These are phyloP conservation scores for Vigna hirtella DNA, from an alignment of 306 rosid genomes.

Conservation along the genomic window DNA sequence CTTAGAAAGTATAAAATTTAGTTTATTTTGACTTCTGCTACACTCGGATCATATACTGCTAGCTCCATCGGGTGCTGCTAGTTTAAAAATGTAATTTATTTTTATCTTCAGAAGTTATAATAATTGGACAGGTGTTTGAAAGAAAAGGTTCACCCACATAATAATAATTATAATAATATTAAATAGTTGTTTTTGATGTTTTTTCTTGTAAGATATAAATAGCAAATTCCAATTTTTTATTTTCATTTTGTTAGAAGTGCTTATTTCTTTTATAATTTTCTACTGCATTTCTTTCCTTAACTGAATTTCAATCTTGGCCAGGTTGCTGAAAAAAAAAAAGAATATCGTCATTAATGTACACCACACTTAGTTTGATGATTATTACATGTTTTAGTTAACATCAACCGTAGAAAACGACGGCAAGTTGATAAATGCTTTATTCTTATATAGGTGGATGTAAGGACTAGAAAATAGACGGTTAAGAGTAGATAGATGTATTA, in stretches of 20 bases:
- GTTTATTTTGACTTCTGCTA: background rate
- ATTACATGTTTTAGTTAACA: too few relatives aligned
- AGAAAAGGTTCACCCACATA: background rate
- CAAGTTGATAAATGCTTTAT: background rate
- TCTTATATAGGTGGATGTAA: background rate
- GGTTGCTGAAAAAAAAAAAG: too few relatives aligned
- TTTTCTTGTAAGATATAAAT: background rate
- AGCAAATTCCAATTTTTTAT: background rate
- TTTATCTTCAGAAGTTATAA: background rate
- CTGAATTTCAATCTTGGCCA: background rate
- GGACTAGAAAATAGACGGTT: too few relatives aligned
- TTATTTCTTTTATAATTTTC: background rate
- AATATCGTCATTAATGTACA: too few relatives aligned
- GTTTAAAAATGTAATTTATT: background rate
- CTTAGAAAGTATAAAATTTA: background rate
- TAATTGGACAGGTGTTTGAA: background rate
- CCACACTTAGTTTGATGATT: too few relatives aligned
- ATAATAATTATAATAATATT: too few relatives aligned
- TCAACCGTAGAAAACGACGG: too few relatives aligned
- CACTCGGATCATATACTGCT: background rate
- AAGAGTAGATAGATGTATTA: too few relatives aligned
- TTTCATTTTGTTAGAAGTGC: background rate
- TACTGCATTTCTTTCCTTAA: background rate
- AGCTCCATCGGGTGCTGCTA: background rate
- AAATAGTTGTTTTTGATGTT: background rate